Conservation (phyloP, 1,284 basidiomycete species). For the Erythrobasidium hasegawianum region DNA sequence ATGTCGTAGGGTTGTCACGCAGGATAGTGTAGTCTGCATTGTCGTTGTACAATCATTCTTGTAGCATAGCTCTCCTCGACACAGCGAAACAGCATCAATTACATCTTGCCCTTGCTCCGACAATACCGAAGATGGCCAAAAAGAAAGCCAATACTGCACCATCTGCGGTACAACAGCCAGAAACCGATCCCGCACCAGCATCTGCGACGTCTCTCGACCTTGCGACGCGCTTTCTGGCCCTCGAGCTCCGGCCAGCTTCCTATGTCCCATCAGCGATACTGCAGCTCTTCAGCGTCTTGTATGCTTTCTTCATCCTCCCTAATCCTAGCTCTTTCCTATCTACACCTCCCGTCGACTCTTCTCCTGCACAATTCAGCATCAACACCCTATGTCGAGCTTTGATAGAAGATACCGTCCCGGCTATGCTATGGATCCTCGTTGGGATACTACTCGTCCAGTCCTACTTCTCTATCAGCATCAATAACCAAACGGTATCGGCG, state of each 20-base stretch:
- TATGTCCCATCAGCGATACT: slow-evolving; percentile 12
- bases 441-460: slow-evolving; percentile 36
- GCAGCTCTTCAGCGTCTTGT: slow-evolving; percentile 12
- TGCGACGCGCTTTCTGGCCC: slow-evolving; percentile 1
- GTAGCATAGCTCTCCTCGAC: too few species aligned
- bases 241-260: slow-evolving; percentile 10
- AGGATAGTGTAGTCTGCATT: too few species aligned
- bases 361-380: slow-evolving; percentile 12
- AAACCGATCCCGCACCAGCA: background rate
- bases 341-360: background rate
- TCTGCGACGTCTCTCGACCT: background rate
- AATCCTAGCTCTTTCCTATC: background rate
- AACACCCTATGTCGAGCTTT: slow-evolving; percentile 19
- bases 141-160: background rate
- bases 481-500: slow-evolving; percentile 18
- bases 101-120: too few species aligned
- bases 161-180: background rate
- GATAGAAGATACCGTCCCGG: slow-evolving; percentile 30
- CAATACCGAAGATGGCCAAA: background rate
- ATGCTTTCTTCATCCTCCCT: slow-evolving; percentile 18
- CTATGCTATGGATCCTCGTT: slow-evolving; percentile 31
- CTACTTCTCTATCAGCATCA: slow-evolving; percentile 40
- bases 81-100: too few species aligned
- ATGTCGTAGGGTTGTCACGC: slow-evolving; percentile 1
- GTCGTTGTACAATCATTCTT: too few species aligned